A percentile compares a stretch with the other conserved stretches of the same genome.
These are phyloP conservation scores for Cytospora paraplurivora DNA, from an alignment of 2,329 filamentous ascomycete species.

Conservation along the genomic window DNA sequence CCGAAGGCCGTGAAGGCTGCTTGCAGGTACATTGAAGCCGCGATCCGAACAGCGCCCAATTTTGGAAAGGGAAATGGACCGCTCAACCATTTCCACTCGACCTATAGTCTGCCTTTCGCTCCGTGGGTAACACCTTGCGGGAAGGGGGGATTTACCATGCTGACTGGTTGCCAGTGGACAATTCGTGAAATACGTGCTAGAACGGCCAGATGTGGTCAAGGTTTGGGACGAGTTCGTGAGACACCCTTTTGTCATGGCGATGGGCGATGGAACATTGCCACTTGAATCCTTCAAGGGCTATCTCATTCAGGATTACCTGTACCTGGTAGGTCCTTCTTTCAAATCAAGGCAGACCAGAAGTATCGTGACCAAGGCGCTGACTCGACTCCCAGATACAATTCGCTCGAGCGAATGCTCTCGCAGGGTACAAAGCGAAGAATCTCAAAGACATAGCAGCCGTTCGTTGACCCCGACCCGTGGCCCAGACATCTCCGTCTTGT, in stretches of 20 bases:
- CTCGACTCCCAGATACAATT: conserved; percentile 69
- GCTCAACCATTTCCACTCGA: conserved; percentile 78
- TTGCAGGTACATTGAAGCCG: conserved; percentile 71
- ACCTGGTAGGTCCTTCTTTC: conserved; percentile 60
- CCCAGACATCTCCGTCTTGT: not conserved
- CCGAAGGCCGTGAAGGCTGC: conserved; percentile 65
- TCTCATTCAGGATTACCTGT: conserved; percentile 89
- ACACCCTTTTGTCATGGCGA: conserved; percentile 77
- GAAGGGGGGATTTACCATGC: not conserved
- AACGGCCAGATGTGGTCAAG: conserved; percentile 70
- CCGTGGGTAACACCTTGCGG: conserved; percentile 47
- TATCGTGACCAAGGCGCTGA: conserved; percentile 3
- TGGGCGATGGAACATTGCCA: conserved; percentile 76
- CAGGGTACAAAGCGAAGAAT: conserved; percentile 78
- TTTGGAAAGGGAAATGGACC: conserved; percentile 71
- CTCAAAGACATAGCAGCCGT: conserved; percentile 74
- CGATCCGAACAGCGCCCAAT: conserved; percentile 64
- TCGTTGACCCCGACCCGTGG: conserved; percentile 35
- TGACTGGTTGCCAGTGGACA: conserved; percentile 55
- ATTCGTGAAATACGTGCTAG: conserved; percentile 82
- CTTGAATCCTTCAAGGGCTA: conserved; percentile 82
- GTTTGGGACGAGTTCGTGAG: conserved; percentile 77
- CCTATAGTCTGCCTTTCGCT: conserved; percentile 67
- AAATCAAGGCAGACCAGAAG: not conserved
- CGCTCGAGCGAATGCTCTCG: conserved; percentile 80